Conservation (phyloP, 257 asterid genomes). For the Solanum appendiculatum region DNA sequence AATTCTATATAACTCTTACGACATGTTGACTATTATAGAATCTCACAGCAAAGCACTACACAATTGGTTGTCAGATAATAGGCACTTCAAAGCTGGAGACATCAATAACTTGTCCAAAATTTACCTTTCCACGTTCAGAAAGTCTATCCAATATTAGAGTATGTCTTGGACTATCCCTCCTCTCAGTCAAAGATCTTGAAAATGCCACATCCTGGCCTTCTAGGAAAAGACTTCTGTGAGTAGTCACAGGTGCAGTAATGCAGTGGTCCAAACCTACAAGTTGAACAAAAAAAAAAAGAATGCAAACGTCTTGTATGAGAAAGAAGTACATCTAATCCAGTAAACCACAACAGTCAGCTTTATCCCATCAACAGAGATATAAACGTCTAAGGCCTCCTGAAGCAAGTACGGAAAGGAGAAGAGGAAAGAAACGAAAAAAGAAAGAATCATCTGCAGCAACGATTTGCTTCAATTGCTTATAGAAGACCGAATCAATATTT, state of each 20-base stretch:
- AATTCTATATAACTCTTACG: neutral
- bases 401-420: neutral
- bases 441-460: neutral
- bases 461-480: neutral
- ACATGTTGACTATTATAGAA: neutral
- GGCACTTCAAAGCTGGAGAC: neutral
- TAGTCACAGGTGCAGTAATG: conserved; percentile 55
- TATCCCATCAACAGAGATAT: neutral
- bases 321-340: neutral
- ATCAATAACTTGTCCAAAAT: neutral
- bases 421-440: neutral
- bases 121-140: conserved; percentile 76
- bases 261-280: conserved; percentile 55
- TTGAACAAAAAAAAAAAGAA: neutral
- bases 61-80: neutral
- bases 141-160: conserved; percentile 60
- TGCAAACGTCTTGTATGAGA: neutral
- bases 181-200: conserved; percentile 75
- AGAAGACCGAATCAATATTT: neutral
- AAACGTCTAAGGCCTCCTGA: neutral
- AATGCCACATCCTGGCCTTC: conserved; percentile 34
- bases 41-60: neutral
- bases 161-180: conserved; percentile 39
- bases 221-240: conserved; percentile 36
- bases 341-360: neutral